phyloP scores from a whole-genome alignment of 768 basidiomycete species.

The Jaapia argillacea region DNA sequence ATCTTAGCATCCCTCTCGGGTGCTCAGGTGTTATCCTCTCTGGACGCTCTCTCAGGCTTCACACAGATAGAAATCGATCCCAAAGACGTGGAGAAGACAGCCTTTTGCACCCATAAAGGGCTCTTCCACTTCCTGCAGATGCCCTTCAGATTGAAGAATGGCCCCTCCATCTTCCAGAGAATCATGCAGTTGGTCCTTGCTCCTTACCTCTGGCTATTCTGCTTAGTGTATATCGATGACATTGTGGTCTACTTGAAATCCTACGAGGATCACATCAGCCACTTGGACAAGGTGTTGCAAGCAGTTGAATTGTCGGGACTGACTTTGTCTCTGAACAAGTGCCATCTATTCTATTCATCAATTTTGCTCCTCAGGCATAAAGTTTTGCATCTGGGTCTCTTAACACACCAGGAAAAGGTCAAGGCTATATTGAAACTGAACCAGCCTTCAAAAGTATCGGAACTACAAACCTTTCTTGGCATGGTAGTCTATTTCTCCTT shows the following conservation, averaged over 20 bases:
- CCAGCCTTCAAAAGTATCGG: neutral
- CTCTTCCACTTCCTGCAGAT: neutral
- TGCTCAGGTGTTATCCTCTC: slow-evolving; percentile 18
- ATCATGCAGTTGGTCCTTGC: neutral
- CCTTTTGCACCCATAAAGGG: neutral
- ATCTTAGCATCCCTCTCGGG: too few relatives aligned
- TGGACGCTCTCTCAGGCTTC: neutral
- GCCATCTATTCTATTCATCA: neutral
- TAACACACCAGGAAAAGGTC: too few relatives aligned
- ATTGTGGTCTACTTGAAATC: neutral
- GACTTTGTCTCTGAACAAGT: neutral
- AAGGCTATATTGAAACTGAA: too few relatives aligned
- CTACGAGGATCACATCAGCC: too few relatives aligned
- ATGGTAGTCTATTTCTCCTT: neutral
- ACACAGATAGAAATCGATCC: neutral
- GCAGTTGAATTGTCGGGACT: neutral
- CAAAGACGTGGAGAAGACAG: neutral
- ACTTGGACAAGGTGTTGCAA: neutral
- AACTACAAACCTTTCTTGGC: neutral
- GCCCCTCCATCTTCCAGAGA: neutral
- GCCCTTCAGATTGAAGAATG: neutral
- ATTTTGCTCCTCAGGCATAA: neutral
- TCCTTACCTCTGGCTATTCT: neutral
- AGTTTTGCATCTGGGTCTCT: neutral
- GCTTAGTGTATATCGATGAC: neutral